Conservation (phyloP, 2,329 filamentous ascomycete species). For the Diaporthe capsici region DNA sequence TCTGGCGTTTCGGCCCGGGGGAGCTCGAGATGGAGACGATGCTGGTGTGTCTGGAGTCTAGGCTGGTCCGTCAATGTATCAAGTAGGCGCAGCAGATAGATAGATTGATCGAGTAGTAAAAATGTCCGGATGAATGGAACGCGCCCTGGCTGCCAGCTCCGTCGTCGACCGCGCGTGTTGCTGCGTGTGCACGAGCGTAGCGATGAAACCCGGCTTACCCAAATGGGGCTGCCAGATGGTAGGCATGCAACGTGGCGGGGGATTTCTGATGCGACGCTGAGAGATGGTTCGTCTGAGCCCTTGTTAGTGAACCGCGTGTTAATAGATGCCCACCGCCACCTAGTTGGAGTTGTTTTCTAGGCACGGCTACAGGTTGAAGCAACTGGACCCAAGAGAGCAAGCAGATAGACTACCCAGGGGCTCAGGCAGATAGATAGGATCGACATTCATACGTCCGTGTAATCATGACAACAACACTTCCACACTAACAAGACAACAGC, state of each 20-base stretch:
- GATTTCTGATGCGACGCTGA: conserved; percentile 1
- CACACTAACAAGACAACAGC: not conserved
- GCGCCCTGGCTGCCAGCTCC: conserved; percentile 6
- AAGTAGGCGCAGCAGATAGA: not conserved
- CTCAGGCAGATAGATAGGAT: not conserved
- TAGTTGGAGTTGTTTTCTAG: not conserved
- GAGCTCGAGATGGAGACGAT: not conserved
- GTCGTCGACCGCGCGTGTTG: conserved; percentile 16
- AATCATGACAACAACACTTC: not conserved
- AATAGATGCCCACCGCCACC: not conserved
- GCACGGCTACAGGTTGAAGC: not conserved
- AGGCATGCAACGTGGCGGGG: conserved; percentile 5
- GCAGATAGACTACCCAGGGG: not conserved
- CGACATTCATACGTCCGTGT: not conserved
- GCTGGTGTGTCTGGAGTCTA: conserved; percentile 10
- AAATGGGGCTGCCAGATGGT: conserved; percentile 8
- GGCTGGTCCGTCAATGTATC: not conserved
- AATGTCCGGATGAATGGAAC: conserved; percentile 18
- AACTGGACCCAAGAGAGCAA: not conserved
- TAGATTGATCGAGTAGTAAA: not conserved
- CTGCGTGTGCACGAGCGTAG: conserved; percentile 7
- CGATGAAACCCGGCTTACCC: conserved; percentile 28
- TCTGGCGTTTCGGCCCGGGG: conserved; percentile 22
- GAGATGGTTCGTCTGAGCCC: not conserved
- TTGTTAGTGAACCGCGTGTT: not conserved